phyloP scores from a whole-genome alignment of 495 filamentous ascomycete genomes.

The Beverwykella pulmonaria region DNA sequence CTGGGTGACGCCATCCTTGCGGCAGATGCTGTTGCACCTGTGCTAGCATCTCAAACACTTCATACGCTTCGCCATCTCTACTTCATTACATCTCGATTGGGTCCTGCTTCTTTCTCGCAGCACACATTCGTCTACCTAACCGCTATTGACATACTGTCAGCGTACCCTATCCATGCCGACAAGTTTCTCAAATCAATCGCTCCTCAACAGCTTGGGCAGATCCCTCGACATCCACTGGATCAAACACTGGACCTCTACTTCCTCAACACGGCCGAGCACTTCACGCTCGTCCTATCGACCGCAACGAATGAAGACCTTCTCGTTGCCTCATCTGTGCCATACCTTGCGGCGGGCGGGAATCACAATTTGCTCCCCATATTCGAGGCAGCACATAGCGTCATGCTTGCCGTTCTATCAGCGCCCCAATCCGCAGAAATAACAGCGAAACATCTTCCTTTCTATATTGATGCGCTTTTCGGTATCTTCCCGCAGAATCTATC shows the following conservation, averaged over 20 bases:
- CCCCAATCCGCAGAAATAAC: slow-evolving; percentile 74
- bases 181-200: slow-evolving; percentile 70
- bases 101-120: slow-evolving; percentile 72
- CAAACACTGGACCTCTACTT: slow-evolving; percentile 87
- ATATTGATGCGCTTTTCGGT: slow-evolving; percentile 82
- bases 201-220: slow-evolving; percentile 59
- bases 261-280: slow-evolving; percentile 85
- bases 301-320: slow-evolving; percentile 71
- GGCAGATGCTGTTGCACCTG: slow-evolving; percentile 63
- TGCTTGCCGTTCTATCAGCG: slow-evolving; percentile 79
- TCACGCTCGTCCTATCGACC: slow-evolving; percentile 69
- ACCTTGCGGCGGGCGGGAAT: slow-evolving; percentile 69
- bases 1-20: slow-evolving; percentile 59
- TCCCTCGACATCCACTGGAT: slow-evolving; percentile 75
- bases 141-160: slow-evolving; percentile 83
- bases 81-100: slow-evolving; percentile 81
- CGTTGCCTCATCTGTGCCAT: slow-evolving; percentile 71
- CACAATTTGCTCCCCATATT: slow-evolving; percentile 69
- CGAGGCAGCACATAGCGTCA: slow-evolving; percentile 86
- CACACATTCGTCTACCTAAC: slow-evolving; percentile 84
- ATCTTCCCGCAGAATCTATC: slow-evolving; percentile 84
- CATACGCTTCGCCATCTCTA: slow-evolving; percentile 79
- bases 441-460: slow-evolving; percentile 76
- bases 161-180: slow-evolving; percentile 69
- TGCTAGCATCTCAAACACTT: slow-evolving; percentile 74